Base-by-base conservation (phyloP, 2,329 filamentous ascomycete species). In the Colletotrichum salicis region DNA sequence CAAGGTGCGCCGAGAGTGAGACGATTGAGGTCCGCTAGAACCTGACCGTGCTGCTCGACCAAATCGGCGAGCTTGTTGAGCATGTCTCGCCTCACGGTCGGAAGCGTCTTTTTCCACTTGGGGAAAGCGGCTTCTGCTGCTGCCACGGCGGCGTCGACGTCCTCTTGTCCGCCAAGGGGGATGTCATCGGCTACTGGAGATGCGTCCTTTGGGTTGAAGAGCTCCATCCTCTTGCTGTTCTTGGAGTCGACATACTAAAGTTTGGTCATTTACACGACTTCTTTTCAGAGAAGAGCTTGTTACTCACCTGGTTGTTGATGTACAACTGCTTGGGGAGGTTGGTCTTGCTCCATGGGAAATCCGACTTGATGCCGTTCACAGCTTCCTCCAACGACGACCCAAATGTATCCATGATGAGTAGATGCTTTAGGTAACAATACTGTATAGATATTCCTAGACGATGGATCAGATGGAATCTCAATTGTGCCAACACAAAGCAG, bases 131-230 rank as follows among this genome's bases (percentile, higher is more conserved):
- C 82, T 58, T 86, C 82, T 1, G 86, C 86, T 5, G 85, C 84
- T 11, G 80, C 81, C 5, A 88, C 85, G 2, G 86, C 86, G 5
- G 77, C 77, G 63, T 88, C 83, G 35, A 86, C 84, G 75, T 86
- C 85, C 13, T 82, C 77, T 62, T 83, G 79, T n/a, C 82, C 83
- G n/a, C 84, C 84, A 5, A 85, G 74, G 10, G 79, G 78, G 15
- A 89, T 82, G 55, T 87, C 82, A 70, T 86, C 80, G n/a, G 85
- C 82, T 1, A 89, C 82, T 11, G 87, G 76, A 3, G 83, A 82
- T 64, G 83, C 84, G 75, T 88, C 83, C 61, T 82, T 84, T 11
- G 87, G 87, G 73, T 85, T 88, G 78, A 81, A 78, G 5, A 87
- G 77, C n/a, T 82, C 79, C 48, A 88, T 80, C 63, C 84, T 88